phyloP scores from a whole-genome alignment of 768 basidiomycete genomes.

The Lanmaoa rubissima region DNA sequence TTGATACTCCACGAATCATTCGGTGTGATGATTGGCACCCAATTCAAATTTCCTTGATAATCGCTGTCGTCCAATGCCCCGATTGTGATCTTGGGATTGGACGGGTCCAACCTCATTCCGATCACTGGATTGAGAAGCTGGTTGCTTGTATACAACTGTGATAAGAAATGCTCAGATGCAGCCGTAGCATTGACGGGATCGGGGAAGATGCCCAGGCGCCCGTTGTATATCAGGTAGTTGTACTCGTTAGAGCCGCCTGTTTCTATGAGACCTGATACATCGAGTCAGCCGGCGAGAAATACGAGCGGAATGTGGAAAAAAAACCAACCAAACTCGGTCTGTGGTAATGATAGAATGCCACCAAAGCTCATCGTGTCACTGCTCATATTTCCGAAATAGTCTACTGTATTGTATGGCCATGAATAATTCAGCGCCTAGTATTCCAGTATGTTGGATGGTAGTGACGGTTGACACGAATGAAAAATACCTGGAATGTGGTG shows the following conservation, averaged over 20 bases:
- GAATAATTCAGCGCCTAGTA: constrained; percentile 9
- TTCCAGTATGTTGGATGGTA: background rate
- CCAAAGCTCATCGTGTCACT: constrained; percentile 18
- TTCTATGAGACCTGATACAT: constrained; percentile 13
- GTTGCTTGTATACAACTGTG: constrained; percentile 8
- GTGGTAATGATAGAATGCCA: constrained; percentile 10
- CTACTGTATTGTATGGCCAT: constrained; percentile 10
- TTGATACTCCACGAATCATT: constrained; percentile 4
- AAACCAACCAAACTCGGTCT: constrained; percentile 15
- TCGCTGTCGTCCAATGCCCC: constrained; percentile 24
- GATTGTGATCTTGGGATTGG: constrained; percentile 27
- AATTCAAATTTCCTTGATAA: constrained; percentile 21
- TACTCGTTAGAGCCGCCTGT: constrained; percentile 12
- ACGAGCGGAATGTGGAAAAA: background rate
- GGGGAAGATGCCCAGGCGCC: constrained; percentile 18
- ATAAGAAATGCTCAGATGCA: constrained; percentile 16
- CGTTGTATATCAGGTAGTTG: constrained; percentile 23
- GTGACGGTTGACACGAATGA: background rate
- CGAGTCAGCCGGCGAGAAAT: background rate
- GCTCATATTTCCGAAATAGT: constrained; percentile 13
- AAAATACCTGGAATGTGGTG: constrained; percentile 14
- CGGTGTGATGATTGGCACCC: constrained; percentile 19
- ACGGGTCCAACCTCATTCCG: constrained; percentile 22
- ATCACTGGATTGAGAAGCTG: constrained; percentile 25
- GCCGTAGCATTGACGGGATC: constrained; percentile 22